Evolutionary conservation across 768 basidiomycete species (phyloP), one percentile per base, ranked within the genome.

Genomic region (Mrakia frigida): DNA sequence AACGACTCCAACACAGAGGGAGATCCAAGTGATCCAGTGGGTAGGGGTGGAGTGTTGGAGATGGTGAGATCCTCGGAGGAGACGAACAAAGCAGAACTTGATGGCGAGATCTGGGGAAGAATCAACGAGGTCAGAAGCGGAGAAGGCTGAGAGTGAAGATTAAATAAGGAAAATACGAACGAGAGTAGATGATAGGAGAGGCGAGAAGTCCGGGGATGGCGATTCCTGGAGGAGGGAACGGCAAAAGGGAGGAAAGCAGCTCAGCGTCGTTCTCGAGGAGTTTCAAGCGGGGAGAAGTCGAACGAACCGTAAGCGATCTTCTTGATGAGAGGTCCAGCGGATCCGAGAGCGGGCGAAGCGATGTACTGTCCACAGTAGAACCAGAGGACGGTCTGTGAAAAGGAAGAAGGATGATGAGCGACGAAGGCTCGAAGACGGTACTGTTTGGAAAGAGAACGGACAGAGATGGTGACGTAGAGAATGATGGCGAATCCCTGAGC

Each of bases 341-440:
- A 79, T 6, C 82, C 82, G 39, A 82, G 81, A 0, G 82, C 81
- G 11, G 82, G 82, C 10, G 79, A 80, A 25, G 82, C 79, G 53
- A 82, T 78, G 65, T 74, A 77, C 61, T 74, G 77, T 28, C 77
- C 77, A 39, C 61, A 59, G 65, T 56, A 76, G 68, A 41, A 72
- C 70, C 71, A 77, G n/a, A 77, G 59, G 31, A 77, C 76, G 52
- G 61, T 53, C 33, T 56, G n/a, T 25, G 13, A 56, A 13, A 28
- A 4, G 9, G 56, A 7, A 14, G 46, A 21, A 0, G 23, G n/a
- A 56, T 1, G 25, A 23, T 56, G 9, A 56, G 56, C 25, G 28
- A n/a, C 56, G 46, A 18, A 14, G 46, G 16, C 16, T 50, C 13
- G 56, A 56, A 16, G 16, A 52, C 50, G 50, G 16, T 10, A n/a